A percentile compares a stretch with the other conserved stretches of the same genome.
Evolutionary conservation across 129 eudicot genomes (phyloP).

Genomic region (Gnaphalium uliginosum): DNA sequence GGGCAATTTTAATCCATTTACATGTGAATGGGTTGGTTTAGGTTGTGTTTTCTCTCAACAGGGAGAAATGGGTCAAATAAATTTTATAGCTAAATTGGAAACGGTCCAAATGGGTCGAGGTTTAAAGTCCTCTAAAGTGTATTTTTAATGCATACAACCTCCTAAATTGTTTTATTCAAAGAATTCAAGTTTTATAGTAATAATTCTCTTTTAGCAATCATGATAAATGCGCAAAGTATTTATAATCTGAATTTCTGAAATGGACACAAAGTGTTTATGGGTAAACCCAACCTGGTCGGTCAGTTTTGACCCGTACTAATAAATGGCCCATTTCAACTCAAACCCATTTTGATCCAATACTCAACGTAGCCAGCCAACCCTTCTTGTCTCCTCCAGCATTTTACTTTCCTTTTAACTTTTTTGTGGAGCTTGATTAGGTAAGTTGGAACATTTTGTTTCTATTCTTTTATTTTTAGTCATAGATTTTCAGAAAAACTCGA

Average conservation of each 20-base stretch:
- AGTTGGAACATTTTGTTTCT: neutral
- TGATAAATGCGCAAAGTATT: neutral
- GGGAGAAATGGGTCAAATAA: neutral
- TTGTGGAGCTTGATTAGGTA: neutral
- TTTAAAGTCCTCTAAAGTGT: neutral
- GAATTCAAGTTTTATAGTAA: neutral
- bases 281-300: neutral
- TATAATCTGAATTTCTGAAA: neutral
- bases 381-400: neutral
- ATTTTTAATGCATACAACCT: neutral
- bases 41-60: neutral
- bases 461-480: neutral
- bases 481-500: neutral
- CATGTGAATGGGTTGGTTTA: neutral
- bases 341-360: neutral
- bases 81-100: neutral
- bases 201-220: neutral
- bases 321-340: neutral
- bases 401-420: neutral
- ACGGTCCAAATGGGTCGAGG: neutral
- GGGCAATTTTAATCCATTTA: neutral
- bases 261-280: neutral
- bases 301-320: neutral
- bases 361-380: neutral
- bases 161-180: neutral